Percentiles rank a stretch among this genome's conserved stretches.
phyloP scores from a whole-genome alignment of 2,329 filamentous ascomycete genomes.

The Cladophialophora carrionii region DNA sequence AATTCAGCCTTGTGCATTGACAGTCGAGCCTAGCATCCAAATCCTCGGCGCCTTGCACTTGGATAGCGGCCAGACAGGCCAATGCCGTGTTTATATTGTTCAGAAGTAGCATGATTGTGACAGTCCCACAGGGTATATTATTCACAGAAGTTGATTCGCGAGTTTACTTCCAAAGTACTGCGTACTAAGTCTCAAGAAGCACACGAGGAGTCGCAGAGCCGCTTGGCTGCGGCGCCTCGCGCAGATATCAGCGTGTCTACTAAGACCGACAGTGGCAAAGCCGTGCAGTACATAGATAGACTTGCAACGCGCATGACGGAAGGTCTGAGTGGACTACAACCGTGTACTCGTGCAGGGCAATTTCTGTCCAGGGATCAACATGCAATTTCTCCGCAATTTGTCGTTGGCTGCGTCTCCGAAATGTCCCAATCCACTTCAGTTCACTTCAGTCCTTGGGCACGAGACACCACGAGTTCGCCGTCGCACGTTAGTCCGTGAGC shows the following conservation, averaged over 20 bases:
- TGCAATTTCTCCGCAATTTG: slow-evolving; percentile 17
- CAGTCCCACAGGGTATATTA: not conserved
- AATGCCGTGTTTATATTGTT: not conserved
- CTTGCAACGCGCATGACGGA: not conserved
- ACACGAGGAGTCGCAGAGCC: not conserved
- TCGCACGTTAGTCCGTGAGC: not conserved
- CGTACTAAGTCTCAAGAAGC: not conserved
- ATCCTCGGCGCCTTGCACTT: not conserved
- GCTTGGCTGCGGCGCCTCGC: not conserved
- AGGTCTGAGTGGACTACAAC: not conserved
- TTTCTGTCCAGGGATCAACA: slow-evolving; percentile 1
- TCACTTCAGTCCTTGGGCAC: slow-evolving; percentile 6
- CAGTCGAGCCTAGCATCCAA: not conserved
- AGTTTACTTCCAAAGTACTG: not conserved
- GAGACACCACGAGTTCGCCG: slow-evolving; percentile 6
- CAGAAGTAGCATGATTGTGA: not conserved
- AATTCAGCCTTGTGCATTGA: not conserved
- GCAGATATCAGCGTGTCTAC: not conserved
- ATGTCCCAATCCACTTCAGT: slow-evolving; percentile 6
- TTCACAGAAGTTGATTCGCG: not conserved
- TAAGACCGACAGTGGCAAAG: not conserved
- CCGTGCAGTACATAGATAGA: not conserved
- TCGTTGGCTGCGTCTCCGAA: slow-evolving; percentile 4
- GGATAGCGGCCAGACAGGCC: not conserved
- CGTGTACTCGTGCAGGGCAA: not conserved